A percentile compares a stretch with the other conserved stretches of the same genome.
Evolutionary conservation across 2,329 filamentous ascomycete genomes (phyloP).

Genomic region (Cryphonectria radicalis): DNA sequence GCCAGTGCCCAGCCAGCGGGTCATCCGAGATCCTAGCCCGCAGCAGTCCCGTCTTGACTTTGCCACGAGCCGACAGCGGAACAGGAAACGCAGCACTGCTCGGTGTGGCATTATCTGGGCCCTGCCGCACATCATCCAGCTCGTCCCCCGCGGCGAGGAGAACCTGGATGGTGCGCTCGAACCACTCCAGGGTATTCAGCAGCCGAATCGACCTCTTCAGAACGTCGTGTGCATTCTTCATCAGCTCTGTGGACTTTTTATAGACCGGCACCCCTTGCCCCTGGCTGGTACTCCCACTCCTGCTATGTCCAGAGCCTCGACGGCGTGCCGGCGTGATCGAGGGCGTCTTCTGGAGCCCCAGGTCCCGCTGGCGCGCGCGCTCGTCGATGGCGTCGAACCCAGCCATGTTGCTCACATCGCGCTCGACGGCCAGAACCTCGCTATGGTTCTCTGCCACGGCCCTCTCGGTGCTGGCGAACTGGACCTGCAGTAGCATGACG

Average conservation of each 20-base stretch:
- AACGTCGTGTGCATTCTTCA: conserved; percentile 53
- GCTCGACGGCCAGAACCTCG: conserved; percentile 47
- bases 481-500: conserved; percentile 51
- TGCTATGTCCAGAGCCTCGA: neutral
- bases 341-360: conserved; percentile 32
- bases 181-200: conserved; percentile 52
- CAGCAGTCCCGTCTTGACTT: conserved; percentile 29
- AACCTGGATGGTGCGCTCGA: conserved; percentile 50
- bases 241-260: conserved; percentile 51
- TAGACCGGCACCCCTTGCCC: conserved; percentile 37
- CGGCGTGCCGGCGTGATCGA: conserved; percentile 16
- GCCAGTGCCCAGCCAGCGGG: conserved; percentile 46
- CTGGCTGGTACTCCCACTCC: conserved; percentile 27
- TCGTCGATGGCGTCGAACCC: conserved; percentile 41
- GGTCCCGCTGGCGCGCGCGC: conserved; percentile 25
- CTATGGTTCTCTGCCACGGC: conserved; percentile 49
- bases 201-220: conserved; percentile 51
- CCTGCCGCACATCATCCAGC: conserved; percentile 39
- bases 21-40: conserved; percentile 30
- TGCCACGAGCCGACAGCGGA: conserved; percentile 30
- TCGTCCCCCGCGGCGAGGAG: conserved; percentile 50
- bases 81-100: conserved; percentile 19
- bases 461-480: conserved; percentile 50
- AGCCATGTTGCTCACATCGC: conserved; percentile 48
- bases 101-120: conserved; percentile 26